phyloP scores from a whole-genome alignment of 345 rosid genomes.

The Passiflora organensis region DNA sequence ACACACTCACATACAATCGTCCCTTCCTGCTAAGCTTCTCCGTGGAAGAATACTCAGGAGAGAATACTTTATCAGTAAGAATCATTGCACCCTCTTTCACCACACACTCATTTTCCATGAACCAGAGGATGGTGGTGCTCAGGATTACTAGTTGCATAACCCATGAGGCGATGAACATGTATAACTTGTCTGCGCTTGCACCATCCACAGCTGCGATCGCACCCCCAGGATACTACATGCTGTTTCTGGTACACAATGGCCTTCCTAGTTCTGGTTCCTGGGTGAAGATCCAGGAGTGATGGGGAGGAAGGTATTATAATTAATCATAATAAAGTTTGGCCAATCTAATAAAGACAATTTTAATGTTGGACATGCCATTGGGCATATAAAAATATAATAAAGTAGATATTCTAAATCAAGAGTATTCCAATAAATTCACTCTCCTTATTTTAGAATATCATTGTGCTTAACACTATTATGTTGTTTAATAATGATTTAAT shows the following conservation, averaged over 20 bases:
- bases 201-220: slow-evolving; percentile 54
- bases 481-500: no score
- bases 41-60: slow-evolving; percentile 21
- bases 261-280: slow-evolving; percentile 66
- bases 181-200: slow-evolving; percentile 24
- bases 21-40: slow-evolving; percentile 30
- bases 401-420: no score
- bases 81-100: slow-evolving; percentile 68
- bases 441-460: no score
- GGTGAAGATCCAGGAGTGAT: slow-evolving; percentile 55
- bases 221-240: slow-evolving; percentile 71
- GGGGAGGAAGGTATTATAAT: no score
- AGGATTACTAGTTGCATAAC: slow-evolving; percentile 18
- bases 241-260: slow-evolving; percentile 62
- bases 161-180: not conserved
- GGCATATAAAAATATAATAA: no score
- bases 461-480: no score
- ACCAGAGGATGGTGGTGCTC: slow-evolving; percentile 73
- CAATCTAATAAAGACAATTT: no score
- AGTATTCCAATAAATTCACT: no score
- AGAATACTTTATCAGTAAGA: slow-evolving; percentile 36
- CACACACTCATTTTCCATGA: slow-evolving; percentile 74
- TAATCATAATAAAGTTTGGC: no score
- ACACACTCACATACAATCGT: slow-evolving; percentile 26
- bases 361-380: no score